phyloP scores from a whole-genome alignment of 768 basidiomycete genomes.

The Tricholoma saponaceum region DNA sequence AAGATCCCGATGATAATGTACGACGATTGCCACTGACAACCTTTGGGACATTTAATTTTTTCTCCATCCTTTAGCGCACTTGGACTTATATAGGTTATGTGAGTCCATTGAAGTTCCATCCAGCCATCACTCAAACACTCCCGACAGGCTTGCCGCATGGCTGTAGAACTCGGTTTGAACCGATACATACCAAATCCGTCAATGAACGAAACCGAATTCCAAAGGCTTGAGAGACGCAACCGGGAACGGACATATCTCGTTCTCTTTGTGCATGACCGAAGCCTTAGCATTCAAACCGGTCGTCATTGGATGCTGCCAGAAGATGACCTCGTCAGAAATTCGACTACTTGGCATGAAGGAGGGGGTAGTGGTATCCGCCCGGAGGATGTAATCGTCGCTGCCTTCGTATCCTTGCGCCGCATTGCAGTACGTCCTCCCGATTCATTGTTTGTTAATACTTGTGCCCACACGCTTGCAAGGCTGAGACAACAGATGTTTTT shows the following conservation, averaged over 20 bases:
- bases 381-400: slow-evolving; percentile 77
- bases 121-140: not conserved
- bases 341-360: slow-evolving; percentile 67
- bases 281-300: slow-evolving; percentile 82
- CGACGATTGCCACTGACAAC: slow-evolving; percentile 18
- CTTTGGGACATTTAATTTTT: slow-evolving; percentile 13
- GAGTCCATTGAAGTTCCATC: slow-evolving; percentile 22
- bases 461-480: slow-evolving; percentile 31
- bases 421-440: slow-evolving; percentile 57
- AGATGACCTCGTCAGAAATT: slow-evolving; percentile 72
- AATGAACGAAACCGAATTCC: slow-evolving; percentile 57
- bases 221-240: slow-evolving; percentile 73
- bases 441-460: not conserved
- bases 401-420: slow-evolving; percentile 72
- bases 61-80: slow-evolving; percentile 48
- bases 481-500: slow-evolving; percentile 77
- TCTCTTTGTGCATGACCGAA: slow-evolving; percentile 82
- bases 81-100: slow-evolving; percentile 90
- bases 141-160: slow-evolving; percentile 78
- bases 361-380: slow-evolving; percentile 53
- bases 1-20: slow-evolving; percentile 81
- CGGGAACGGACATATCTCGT: slow-evolving; percentile 85
- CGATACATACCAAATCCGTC: slow-evolving; percentile 56
- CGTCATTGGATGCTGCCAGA: slow-evolving; percentile 87
- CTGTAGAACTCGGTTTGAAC: slow-evolving; percentile 79